A percentile compares a stretch with the other conserved stretches of the same genome.
Evolutionary conservation across 2,329 filamentous ascomycete genomes (phyloP).

Genomic region (Plectosphaerella plurivora): DNA sequence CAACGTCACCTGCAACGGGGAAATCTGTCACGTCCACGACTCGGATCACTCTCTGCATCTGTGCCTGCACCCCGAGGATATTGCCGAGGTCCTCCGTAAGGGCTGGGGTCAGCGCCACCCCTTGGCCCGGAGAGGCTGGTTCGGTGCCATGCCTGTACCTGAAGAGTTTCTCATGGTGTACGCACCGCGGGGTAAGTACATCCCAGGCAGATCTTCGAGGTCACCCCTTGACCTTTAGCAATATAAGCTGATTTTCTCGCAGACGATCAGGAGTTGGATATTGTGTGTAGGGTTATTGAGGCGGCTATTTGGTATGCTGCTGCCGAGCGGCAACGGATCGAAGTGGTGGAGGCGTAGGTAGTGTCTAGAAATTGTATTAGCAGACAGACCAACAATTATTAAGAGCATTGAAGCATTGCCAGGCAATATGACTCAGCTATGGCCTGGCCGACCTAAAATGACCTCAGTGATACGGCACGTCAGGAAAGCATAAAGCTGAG

Average conservation of each 20-base stretch:
- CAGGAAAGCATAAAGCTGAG: no score
- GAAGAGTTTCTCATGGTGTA: conserved; percentile 78
- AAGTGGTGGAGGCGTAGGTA: conserved; percentile 3
- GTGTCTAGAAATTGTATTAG: not conserved
- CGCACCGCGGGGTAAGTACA: conserved; percentile 56
- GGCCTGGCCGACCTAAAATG: no score
- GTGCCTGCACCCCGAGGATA: conserved; percentile 75
- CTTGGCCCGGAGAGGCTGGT: conserved; percentile 61
- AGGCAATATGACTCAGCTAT: no score
- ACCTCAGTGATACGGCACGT: no score
- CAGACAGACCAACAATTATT: no score
- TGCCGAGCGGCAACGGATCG: conserved; percentile 37
- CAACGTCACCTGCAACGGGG: conserved; percentile 71
- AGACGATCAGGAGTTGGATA: conserved; percentile 62
- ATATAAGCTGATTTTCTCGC: not conserved
- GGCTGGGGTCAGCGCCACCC: conserved; percentile 76
- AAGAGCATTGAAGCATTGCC: no score
- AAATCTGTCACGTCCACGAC: conserved; percentile 76
- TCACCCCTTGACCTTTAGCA: no score
- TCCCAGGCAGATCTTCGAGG: not conserved
- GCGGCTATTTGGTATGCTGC: conserved; percentile 67
- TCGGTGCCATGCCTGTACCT: conserved; percentile 62
- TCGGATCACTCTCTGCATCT: conserved; percentile 75
- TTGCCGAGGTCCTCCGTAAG: conserved; percentile 63
- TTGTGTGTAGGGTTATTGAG: conserved; percentile 65